These are phyloP conservation scores for Diaporthe ilicicola DNA, from an alignment of 2,329 filamentous ascomycete genomes.

Conservation along the genomic window DNA sequence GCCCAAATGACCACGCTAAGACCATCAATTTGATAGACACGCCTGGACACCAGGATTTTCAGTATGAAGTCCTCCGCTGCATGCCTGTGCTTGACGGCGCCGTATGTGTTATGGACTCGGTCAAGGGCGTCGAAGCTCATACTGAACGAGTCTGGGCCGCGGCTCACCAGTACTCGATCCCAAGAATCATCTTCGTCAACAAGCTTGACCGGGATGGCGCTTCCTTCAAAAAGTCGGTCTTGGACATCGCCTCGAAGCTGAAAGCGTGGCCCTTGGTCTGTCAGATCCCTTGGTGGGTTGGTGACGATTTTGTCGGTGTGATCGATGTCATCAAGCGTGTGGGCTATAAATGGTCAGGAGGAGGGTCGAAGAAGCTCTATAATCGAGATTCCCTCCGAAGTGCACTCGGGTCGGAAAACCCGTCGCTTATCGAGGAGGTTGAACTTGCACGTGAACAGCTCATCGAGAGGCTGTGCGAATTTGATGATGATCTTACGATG, in stretches of 20 bases:
- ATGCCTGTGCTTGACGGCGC: constrained; percentile 55
- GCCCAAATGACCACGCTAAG: constrained; percentile 58
- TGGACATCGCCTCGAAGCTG: constrained; percentile 82
- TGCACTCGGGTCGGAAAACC: constrained; percentile 58
- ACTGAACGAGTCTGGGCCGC: constrained; percentile 97
- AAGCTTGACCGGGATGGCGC: constrained; percentile 87
- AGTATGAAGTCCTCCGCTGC: constrained; percentile 93
- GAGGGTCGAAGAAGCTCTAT: constrained; percentile 46
- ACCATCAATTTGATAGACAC: constrained; percentile 95
- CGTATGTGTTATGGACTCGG: constrained; percentile 47
- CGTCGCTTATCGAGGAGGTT: constrained; percentile 72
- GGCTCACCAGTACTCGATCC: constrained; percentile 85
- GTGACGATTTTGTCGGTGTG: constrained; percentile 81
- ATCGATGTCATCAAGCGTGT: constrained; percentile 82
- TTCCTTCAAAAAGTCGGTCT: constrained; percentile 83
- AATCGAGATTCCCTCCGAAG: constrained; percentile 39
- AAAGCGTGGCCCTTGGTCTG: constrained; percentile 89
- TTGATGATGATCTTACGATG: constrained; percentile 87
- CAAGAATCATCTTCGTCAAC: constrained; percentile 83
- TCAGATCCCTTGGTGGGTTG: constrained; percentile 94
- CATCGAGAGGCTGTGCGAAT: constrained; percentile 85
- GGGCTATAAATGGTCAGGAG: constrained; percentile 74
- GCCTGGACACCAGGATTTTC: constrained; percentile 95
- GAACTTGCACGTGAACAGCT: constrained; percentile 79
- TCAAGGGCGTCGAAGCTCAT: constrained; percentile 82